Base-by-base conservation (phyloP, 169 alveolate genomes). In the Cryptosporidium sp. region DNA sequence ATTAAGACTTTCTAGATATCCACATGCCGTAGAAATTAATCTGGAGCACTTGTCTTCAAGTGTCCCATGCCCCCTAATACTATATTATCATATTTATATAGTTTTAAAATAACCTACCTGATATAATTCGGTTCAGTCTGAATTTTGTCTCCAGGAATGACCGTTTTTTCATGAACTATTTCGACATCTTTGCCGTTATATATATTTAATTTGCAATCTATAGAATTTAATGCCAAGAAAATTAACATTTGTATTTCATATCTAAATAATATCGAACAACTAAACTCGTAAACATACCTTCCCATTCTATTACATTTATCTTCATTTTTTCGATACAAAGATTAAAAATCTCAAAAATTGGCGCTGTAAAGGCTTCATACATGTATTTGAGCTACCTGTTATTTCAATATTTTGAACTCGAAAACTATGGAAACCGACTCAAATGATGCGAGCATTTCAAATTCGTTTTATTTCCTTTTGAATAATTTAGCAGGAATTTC, bases 1-100 rank as follows among this genome's bases (percentile, higher is more conserved):
- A 52, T 95, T 94, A n/a, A 95, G 67, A 55, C 75, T 70, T 58
- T 80, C 89, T 23, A 26, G 39, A 41, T 59, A 62, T 43, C 89
- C 89, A 65, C 89, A 80, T 16, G 89, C 41, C 14, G 80, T 65
- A 1, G 89, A 80, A 43, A 80, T 62, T 8, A 80, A 35, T 62
- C 67, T 43, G 14, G 69, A 43, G 50, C 23, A 18, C 23, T 21
- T 26, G 70, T 43, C 75, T 80, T 80, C 89, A 43, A 62, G 62
- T 16, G 89, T 80, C 29, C 89, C 89, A 59, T 80, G 89, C 23
- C 89, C 89, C 5, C 89, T 80, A 39, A 59, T 12, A 21, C 8
- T 9, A 8, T 14, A 21, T 43, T 39, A 39, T 62, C 31, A 9
- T 31, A 37, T 16, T 62, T 39, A 0, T 23, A 80, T 0, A 23